Conservation (phyloP, 2,329 filamentous ascomycete genomes). For the Thelonectria discophora region DNA sequence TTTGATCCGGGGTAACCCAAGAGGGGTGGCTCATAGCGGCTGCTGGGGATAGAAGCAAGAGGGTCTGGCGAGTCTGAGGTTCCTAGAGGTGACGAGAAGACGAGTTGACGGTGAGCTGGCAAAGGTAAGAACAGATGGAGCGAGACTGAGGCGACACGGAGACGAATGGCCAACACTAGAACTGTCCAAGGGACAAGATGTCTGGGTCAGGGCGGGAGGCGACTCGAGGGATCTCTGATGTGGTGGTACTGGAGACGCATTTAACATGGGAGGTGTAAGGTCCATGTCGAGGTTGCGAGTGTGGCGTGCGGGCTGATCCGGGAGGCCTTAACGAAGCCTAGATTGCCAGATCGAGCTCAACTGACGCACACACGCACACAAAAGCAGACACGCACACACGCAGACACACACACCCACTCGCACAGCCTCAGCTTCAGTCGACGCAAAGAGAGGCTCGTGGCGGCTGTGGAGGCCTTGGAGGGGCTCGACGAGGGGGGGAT, state of each 20-base stretch:
- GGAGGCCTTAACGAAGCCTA: conserved; percentile 39
- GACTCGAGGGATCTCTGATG: conserved; percentile 37
- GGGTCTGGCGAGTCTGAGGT: conserved; percentile 27
- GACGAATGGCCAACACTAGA: conserved; percentile 57
- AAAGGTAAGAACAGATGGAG: conserved; percentile 54
- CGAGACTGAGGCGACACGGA: conserved; percentile 53
- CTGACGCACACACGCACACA: conserved; percentile 12
- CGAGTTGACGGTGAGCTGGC: conserved; percentile 52
- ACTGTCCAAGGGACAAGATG: conserved; percentile 42
- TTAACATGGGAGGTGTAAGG: conserved; percentile 58
- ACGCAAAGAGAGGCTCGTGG: conserved; percentile 19
- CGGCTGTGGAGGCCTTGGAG: background rate
- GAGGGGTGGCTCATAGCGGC: conserved; percentile 54
- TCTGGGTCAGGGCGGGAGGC: conserved; percentile 46
- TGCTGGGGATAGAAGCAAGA: conserved; percentile 32
- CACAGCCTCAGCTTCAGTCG: conserved; percentile 16
- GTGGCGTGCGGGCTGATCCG: conserved; percentile 38
- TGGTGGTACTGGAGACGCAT: conserved; percentile 52
- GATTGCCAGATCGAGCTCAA: conserved; percentile 37
- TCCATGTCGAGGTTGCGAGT: conserved; percentile 54
- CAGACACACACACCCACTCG: conserved; percentile 5
- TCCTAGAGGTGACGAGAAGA: conserved; percentile 50
- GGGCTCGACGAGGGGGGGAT: too few relatives aligned
- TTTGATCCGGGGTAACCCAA: conserved; percentile 53
- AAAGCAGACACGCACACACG: conserved; percentile 1